phyloP scores from a whole-genome alignment of 2,329 filamentous ascomycete genomes.

The Alternaria sp. region DNA sequence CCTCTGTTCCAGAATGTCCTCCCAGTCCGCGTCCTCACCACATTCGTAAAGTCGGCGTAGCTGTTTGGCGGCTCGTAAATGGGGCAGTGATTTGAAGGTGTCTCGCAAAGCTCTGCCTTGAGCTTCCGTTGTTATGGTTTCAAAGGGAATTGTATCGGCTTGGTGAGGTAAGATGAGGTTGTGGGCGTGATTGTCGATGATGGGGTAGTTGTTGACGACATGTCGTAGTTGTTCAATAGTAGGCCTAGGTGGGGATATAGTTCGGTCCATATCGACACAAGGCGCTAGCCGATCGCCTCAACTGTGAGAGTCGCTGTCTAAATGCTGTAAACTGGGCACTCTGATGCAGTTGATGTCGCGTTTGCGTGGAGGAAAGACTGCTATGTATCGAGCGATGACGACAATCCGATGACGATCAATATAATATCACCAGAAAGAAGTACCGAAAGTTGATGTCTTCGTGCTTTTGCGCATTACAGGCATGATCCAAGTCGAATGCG shows the following conservation, averaged over 20 bases:
- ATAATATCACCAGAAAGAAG: background rate
- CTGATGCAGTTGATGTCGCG: background rate
- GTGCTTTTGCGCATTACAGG: background rate
- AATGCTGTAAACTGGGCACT: background rate
- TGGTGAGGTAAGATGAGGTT: conserved; percentile 65
- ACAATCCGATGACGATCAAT: background rate
- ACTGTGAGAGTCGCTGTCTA: background rate
- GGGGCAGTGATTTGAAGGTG: conserved; percentile 67
- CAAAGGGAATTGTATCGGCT: conserved; percentile 59
- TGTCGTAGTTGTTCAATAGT: conserved; percentile 42
- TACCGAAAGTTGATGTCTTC: background rate
- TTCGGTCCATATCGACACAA: conserved; percentile 25
- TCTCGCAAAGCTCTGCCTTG: conserved; percentile 70
- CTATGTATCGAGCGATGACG: background rate
- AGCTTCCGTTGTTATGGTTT: conserved; percentile 75
- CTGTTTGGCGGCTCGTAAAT: conserved; percentile 73
- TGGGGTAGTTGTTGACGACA: conserved; percentile 55
- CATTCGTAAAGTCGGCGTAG: conserved; percentile 70
- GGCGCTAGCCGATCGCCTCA: background rate
- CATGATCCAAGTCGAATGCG: conserved; percentile 8
- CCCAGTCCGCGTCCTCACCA: conserved; percentile 63
- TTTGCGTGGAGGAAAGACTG: background rate
- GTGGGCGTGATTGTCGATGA: conserved; percentile 77
- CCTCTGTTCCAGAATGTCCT: conserved; percentile 59
- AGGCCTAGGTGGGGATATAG: conserved; percentile 20